A percentile compares a stretch with the other conserved stretches of the same genome.
phyloP scores from a whole-genome alignment of 257 asterid species.

The Solanum neorickii region DNA sequence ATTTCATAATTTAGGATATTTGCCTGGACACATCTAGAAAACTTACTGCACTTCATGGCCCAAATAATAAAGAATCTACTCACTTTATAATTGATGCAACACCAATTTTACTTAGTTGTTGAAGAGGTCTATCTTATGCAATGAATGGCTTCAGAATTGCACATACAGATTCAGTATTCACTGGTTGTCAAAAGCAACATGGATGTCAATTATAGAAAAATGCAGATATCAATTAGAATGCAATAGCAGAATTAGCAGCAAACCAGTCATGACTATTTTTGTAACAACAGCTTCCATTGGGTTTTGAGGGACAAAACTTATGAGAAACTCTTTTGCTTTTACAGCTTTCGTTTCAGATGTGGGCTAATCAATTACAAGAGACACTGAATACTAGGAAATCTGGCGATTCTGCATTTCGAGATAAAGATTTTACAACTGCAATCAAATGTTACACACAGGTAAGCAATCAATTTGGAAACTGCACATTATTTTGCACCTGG shows the following conservation, averaged over 20 bases:
- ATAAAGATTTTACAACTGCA: constrained; percentile 30
- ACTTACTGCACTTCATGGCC: background rate
- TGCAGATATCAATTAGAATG: background rate
- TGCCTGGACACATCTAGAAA: background rate
- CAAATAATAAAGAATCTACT: background rate
- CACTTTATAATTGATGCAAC: background rate
- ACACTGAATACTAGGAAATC: constrained; percentile 28
- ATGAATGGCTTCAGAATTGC: background rate
- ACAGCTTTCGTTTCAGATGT: constrained; percentile 41
- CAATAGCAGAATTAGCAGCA: background rate
- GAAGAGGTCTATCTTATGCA: background rate
- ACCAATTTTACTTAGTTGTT: background rate
- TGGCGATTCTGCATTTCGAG: constrained; percentile 33
- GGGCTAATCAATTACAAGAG: constrained; percentile 37
- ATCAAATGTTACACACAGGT: constrained; percentile 27
- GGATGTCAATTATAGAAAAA: background rate
- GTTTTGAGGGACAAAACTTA: background rate
- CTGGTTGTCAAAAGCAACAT: background rate
- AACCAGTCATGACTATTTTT: background rate
- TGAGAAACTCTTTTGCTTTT: background rate
- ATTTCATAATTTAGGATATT: background rate
- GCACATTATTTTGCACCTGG: background rate
- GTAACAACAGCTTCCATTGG: background rate
- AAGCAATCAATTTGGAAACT: background rate
- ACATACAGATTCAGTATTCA: background rate